phyloP scores from a whole-genome alignment of 768 basidiomycete species.

The Kwoniella botswanensis region DNA sequence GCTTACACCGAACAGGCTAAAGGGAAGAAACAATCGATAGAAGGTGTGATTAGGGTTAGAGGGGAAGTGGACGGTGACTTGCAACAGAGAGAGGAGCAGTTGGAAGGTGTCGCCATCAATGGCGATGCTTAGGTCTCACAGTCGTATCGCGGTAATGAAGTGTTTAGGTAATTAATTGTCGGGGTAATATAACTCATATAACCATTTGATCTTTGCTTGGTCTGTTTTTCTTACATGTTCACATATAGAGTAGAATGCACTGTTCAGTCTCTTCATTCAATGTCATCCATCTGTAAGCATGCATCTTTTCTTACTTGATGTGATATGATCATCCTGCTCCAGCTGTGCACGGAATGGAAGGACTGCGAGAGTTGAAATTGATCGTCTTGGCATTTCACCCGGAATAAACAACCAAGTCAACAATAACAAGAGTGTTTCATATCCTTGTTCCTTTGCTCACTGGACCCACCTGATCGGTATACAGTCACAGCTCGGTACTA shows the following conservation, averaged over 20 bases:
- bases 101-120: conserved; percentile 29
- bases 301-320: neutral
- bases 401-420: too few species aligned
- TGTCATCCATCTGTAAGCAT: neutral
- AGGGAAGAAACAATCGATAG: conserved; percentile 42
- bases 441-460: too few species aligned
- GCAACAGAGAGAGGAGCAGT: conserved; percentile 26
- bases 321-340: neutral
- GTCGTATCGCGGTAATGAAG: neutral
- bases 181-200: neutral
- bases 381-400: too few species aligned
- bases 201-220: neutral
- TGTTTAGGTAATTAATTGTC: neutral
- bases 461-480: too few species aligned
- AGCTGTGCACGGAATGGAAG: too few species aligned
- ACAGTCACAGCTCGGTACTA: too few species aligned
- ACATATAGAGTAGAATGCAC: conserved; percentile 10
- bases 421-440: too few species aligned
- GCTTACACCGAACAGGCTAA: conserved; percentile 49
- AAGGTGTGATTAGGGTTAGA: conserved; percentile 36
- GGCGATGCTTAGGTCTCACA: conserved; percentile 8
- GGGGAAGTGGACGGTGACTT: conserved; percentile 31
- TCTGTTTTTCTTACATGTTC: neutral
- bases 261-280: neutral
- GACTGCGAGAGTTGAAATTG: too few species aligned